phyloP scores from a whole-genome alignment of 2,329 filamentous ascomycete species.

The Magnaporthales sp. region DNA sequence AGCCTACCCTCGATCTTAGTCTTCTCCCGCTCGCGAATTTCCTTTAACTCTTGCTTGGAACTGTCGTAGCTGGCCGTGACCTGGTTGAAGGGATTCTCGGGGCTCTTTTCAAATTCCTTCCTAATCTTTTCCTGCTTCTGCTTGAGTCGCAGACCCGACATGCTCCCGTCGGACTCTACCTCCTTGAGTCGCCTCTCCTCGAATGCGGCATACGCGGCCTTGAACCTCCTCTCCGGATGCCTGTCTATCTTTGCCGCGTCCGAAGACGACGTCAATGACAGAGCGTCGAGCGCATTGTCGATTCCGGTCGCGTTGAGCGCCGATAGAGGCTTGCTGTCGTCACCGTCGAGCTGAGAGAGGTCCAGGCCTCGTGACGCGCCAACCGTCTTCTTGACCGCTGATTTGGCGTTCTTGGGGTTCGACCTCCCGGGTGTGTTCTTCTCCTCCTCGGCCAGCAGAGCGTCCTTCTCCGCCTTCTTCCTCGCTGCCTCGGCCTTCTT shows the following conservation, averaged over 20 bases:
- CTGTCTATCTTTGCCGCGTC: slow-evolving; percentile 66
- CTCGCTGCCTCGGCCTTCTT: slow-evolving; percentile 71
- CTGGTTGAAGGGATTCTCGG: slow-evolving; percentile 95
- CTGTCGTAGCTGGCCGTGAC: slow-evolving; percentile 68
- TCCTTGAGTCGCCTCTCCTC: slow-evolving; percentile 75
- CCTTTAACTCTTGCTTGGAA: slow-evolving; percentile 64
- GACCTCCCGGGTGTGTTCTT: slow-evolving; percentile 47
- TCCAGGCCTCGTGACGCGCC: slow-evolving; percentile 51
- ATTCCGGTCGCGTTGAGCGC: slow-evolving; percentile 79
- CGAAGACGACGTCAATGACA: slow-evolving; percentile 49
- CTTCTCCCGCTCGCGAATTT: slow-evolving; percentile 58
- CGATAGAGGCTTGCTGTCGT: slow-evolving; percentile 25
- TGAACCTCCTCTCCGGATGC: slow-evolving; percentile 81
- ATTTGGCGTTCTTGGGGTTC: slow-evolving; percentile 59
- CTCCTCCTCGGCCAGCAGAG: slow-evolving; percentile 76
- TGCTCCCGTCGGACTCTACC: slow-evolving; percentile 72
- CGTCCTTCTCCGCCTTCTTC: slow-evolving; percentile 90
- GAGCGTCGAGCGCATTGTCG: slow-evolving; percentile 85
- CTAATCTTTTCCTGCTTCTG: slow-evolving; percentile 77
- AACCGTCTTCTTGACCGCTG: slow-evolving; percentile 58
- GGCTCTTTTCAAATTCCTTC: slow-evolving; percentile 92
- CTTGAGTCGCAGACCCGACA: slow-evolving; percentile 64
- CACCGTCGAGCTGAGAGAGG: slow-evolving; percentile 55
- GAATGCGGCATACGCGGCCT: slow-evolving; percentile 75
- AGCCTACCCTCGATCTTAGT: slow-evolving; percentile 67